Evolutionary conservation across 208 protist species (phyloP).

Genomic region (Leptomonas seymouri): DNA sequence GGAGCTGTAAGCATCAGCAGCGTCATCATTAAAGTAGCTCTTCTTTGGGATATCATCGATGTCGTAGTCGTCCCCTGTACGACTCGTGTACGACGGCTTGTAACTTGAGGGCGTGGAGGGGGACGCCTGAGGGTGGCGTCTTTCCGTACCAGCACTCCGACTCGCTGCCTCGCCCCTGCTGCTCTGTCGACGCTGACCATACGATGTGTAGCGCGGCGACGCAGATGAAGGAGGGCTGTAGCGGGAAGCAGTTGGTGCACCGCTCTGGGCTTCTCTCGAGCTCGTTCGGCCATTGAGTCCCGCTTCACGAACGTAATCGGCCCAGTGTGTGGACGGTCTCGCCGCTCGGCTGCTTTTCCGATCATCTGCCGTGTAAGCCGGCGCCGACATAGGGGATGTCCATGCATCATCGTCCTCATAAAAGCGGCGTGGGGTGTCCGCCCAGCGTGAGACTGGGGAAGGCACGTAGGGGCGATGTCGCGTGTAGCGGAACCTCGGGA

Average conservation of each 20-base stretch:
- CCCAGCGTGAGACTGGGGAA: constrained; percentile 2
- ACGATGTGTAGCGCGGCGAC: constrained; percentile 1
- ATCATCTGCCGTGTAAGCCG: background rate
- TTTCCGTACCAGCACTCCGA: background rate
- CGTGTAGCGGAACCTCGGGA: background rate
- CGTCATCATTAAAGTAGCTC: constrained; percentile 30
- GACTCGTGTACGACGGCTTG: constrained; percentile 14
- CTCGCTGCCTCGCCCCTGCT: background rate
- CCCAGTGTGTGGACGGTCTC: constrained; percentile 42
- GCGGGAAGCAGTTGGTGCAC: background rate
- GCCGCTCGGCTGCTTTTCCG: constrained; percentile 12
- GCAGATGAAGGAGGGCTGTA: background rate
- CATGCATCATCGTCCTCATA: background rate
- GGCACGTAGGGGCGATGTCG: constrained; percentile 4
- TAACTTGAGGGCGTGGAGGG: constrained; percentile 1
- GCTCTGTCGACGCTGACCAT: constrained; percentile 2
- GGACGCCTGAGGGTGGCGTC: background rate
- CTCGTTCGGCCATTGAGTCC: constrained; percentile 10
- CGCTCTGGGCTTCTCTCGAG: background rate
- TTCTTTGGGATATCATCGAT: constrained; percentile 23
- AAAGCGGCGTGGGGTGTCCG: background rate
- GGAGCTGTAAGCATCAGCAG: background rate
- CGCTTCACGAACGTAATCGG: constrained; percentile 42
- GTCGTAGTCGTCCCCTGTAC: constrained; percentile 7
- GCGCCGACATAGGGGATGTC: background rate